phyloP scores from a whole-genome alignment of 768 basidiomycete genomes.

The Leccinellum rugosiceps region DNA sequence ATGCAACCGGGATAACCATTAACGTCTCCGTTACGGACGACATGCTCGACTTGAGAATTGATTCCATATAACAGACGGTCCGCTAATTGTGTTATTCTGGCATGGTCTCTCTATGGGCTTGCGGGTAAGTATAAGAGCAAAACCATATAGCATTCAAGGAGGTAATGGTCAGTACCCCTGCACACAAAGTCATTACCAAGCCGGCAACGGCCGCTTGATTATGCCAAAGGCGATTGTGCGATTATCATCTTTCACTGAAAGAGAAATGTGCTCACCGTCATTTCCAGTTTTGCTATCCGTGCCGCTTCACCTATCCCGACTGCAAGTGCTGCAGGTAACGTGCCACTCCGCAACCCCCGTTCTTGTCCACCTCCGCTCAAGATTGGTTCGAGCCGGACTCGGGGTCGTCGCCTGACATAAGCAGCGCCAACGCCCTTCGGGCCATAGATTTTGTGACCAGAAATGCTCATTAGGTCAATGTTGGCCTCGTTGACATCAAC shows the following conservation, averaged over 20 bases:
- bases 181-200: slow-evolving; percentile 71
- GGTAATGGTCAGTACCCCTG: slow-evolving; percentile 85
- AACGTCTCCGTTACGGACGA: slow-evolving; percentile 90
- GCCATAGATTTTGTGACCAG: slow-evolving; percentile 97
- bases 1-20: slow-evolving; percentile 95
- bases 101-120: slow-evolving; percentile 68
- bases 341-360: slow-evolving; percentile 92
- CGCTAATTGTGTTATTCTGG: slow-evolving; percentile 67
- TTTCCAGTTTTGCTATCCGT: slow-evolving; percentile 86
- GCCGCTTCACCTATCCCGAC: slow-evolving; percentile 96
- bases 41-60: slow-evolving; percentile 80
- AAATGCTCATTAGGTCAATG: slow-evolving; percentile 93
- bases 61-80: slow-evolving; percentile 80
- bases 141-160: neutral
- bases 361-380: slow-evolving; percentile 97
- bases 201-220: slow-evolving; percentile 50
- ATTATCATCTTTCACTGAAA: slow-evolving; percentile 42
- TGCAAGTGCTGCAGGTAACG: slow-evolving; percentile 79
- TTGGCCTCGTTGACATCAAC: slow-evolving; percentile 94
- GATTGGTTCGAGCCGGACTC: slow-evolving; percentile 93
- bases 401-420: slow-evolving; percentile 88
- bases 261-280: slow-evolving; percentile 66
- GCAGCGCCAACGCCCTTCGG: slow-evolving; percentile 95
- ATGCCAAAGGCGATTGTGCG: slow-evolving; percentile 35
- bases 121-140: slow-evolving; percentile 1